Evolutionary conservation across 371 early-diverging fungal genomes (phyloP), one percentile per base, ranked within the genome.

Genomic region (Amoeboaphelidium protococcarum): DNA sequence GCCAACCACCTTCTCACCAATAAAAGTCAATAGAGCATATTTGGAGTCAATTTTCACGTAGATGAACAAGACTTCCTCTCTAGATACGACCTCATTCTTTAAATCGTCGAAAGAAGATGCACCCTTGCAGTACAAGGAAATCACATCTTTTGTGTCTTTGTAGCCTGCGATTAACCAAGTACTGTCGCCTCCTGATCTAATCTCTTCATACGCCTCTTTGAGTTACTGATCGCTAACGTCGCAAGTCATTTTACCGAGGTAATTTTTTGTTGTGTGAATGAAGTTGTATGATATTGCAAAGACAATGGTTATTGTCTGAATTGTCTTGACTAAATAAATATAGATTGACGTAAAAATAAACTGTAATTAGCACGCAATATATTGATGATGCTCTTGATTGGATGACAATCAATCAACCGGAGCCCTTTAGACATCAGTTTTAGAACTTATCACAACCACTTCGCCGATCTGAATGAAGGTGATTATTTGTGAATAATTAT

Each of bases 101-200:
- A 78, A 64, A 50, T 74, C 78, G 54, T 66, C 65, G 27, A 75
- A 49, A 41, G 73, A 74, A n/a, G 67, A 60, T 19, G 57, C 50
- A 40, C 78, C 78, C 50, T 63, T 66, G 13, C 60, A 52, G 55
- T 75, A 74, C 23, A 78, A 54, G 40, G 68, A 72, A 52, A 78
- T 69, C 42, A 67, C 67, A 51, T 75, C 74, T 49, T 73, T 64
- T 19, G 74, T 69, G 42, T 72, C 74, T 48, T 67, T 63, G 55
- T 78, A 78, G 22, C 78, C 78, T 23, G 74, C 64, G 25, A 78
- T 54, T 16, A 66, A 74, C 72, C 72, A 72, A 54, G 72, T 58
- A 13, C 62, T 71, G 20, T 57, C 57, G 13, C 65, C 59, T 20
- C 66, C 65, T 53, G 59, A 62, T 27, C 66, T 59, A 49, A 78